phyloP scores from a whole-genome alignment of 2,329 filamentous ascomycete species.

The Cladosporium austrohemisphaericum region DNA sequence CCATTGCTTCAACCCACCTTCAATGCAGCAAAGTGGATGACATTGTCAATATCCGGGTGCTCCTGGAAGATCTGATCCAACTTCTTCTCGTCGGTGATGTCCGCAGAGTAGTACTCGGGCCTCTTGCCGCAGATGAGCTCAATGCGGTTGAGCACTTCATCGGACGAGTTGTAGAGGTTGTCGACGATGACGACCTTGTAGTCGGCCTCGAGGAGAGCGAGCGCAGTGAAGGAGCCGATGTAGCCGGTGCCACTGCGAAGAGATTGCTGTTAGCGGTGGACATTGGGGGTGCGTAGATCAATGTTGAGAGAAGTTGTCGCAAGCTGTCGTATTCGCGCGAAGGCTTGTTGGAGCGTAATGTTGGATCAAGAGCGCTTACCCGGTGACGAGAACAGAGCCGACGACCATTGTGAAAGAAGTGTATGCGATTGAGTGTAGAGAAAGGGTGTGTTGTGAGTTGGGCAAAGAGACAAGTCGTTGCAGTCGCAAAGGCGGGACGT shows the following conservation, averaged over 20 bases:
- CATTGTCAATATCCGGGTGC: constrained; percentile 91
- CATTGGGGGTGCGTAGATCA: background rate
- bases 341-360: background rate
- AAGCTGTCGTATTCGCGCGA: background rate
- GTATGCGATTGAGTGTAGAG: background rate
- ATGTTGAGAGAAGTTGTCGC: background rate
- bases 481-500: background rate
- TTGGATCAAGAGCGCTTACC: constrained; percentile 13
- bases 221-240: constrained; percentile 94
- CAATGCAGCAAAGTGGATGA: constrained; percentile 96
- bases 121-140: constrained; percentile 88
- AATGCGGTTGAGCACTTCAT: constrained; percentile 88
- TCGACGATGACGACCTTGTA: constrained; percentile 97
- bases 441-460: background rate
- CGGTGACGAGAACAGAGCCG: constrained; percentile 23
- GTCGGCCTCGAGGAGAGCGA: constrained; percentile 86
- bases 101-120: constrained; percentile 77
- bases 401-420: constrained; percentile 19
- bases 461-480: background rate
- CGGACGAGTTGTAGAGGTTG: constrained; percentile 94
- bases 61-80: constrained; percentile 84
- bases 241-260: constrained; percentile 84
- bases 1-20: constrained; percentile 59
- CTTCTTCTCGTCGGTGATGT: constrained; percentile 79
- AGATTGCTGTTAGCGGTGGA: constrained; percentile 13